phyloP scores from a whole-genome alignment of 164 flowering plant genomes.

The Vitis rotundifolia region DNA sequence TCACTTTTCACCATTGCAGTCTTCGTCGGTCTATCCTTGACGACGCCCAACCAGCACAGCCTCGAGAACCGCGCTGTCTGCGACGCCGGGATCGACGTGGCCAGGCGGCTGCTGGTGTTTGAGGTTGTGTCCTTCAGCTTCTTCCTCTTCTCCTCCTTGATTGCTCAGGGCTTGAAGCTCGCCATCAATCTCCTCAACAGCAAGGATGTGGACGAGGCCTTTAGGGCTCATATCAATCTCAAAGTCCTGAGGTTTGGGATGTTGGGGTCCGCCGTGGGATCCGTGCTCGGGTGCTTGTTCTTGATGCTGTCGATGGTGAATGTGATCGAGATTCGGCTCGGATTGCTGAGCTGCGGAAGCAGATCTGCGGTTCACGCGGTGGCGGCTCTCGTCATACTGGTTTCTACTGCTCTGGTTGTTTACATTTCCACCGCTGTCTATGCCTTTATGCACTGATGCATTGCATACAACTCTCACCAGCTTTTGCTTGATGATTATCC shows the following conservation, averaged over 20 bases:
- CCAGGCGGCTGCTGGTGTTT: constrained; percentile 36
- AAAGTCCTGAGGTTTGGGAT: constrained; percentile 55
- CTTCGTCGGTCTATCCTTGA: constrained; percentile 59
- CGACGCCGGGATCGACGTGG: constrained; percentile 37
- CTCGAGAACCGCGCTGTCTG: constrained; percentile 26
- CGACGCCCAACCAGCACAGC: constrained; percentile 44
- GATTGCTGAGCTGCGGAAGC: constrained; percentile 62
- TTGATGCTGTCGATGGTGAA: constrained; percentile 64
- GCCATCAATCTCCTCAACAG: constrained; percentile 59
- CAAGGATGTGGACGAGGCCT: constrained; percentile 46
- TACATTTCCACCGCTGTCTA: constrained; percentile 61
- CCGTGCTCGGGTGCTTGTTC: constrained; percentile 68
- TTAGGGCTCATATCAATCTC: constrained; percentile 51
- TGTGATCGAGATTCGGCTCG: constrained; percentile 64
- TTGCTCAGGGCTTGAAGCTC: constrained; percentile 65
- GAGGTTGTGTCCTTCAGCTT: constrained; percentile 72
- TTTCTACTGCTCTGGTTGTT: constrained; percentile 53
- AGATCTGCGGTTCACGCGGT: constrained; percentile 45
- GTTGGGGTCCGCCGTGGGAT: constrained; percentile 60
- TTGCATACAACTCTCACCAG: too few species aligned
- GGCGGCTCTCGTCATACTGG: constrained; percentile 42
- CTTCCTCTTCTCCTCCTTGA: constrained; percentile 65
- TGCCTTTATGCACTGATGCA: constrained; percentile 47
- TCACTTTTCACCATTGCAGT: constrained; percentile 71
- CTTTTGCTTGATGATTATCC: too few species aligned